Conservation (phyloP, 768 basidiomycete genomes). For the Neoboletus subvelutipes region DNA sequence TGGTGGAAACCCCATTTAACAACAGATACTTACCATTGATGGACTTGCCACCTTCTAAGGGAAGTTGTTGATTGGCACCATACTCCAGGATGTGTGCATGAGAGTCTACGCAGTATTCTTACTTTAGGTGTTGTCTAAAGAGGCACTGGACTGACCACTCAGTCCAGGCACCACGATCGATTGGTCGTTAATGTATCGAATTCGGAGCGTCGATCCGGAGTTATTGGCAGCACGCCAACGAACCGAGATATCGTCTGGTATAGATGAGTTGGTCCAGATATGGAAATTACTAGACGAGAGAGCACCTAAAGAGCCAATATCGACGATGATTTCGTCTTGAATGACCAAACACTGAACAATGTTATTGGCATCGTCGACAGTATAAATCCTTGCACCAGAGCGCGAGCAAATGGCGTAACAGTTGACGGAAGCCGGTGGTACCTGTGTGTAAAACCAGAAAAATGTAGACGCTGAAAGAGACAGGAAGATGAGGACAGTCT, state of each 20-base stretch:
- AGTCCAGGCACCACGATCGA: conserved; percentile 72
- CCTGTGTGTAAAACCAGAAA: conserved; percentile 8
- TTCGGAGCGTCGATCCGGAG: conserved; percentile 29
- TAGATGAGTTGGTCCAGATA: conserved; percentile 2
- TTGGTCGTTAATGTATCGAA: conserved; percentile 52
- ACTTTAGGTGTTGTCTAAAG: not conserved
- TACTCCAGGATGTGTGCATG: conserved; percentile 81
- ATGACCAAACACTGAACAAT: conserved; percentile 66
- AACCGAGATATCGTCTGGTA: conserved; percentile 41
- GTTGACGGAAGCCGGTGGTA: conserved; percentile 17
- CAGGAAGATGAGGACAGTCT: conserved; percentile 5
- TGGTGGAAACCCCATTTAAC: not conserved
- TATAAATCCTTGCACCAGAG: conserved; percentile 54
- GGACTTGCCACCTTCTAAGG: conserved; percentile 60
- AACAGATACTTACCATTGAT: conserved; percentile 45
- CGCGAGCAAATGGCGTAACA: conserved; percentile 65
- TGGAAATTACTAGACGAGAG: not conserved
- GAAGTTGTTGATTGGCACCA: conserved; percentile 62
- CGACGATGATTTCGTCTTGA: conserved; percentile 47
- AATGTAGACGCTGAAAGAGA: conserved; percentile 8
- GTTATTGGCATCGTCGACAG: conserved; percentile 55
- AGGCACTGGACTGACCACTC: conserved; percentile 48
- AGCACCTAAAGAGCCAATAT: conserved; percentile 58
- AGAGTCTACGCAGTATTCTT: conserved; percentile 50
- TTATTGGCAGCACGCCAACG: conserved; percentile 37